Evolutionary conservation across 805 yeast species (phyloP), one percentile per base, ranked within the genome.

Genomic region (Saccharomycopsis sp.): DNA sequence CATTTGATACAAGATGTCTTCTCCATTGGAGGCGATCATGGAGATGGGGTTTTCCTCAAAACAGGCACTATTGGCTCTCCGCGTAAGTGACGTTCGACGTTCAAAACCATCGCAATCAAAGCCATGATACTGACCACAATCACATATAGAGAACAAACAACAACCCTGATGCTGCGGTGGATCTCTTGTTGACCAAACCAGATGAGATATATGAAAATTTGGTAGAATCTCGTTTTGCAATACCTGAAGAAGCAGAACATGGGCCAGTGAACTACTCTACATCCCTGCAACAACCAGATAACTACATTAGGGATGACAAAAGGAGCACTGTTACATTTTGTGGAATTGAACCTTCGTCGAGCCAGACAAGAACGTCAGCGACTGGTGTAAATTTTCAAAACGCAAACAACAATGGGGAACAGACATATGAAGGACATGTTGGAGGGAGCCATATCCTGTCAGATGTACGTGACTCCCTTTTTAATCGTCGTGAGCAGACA

Each of bases 21-120:
- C 37, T 29, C 5, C 5, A 7, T 29, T 29, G 9, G 48, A 44
- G 7, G 8, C 48, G 4, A 55, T 55, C 14, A 20, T 34, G 24
- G 57, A 50, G 18, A 55, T 55, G 57, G 57, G 57, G 16, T 55
- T 55, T 24, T 50, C 50, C 53, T 48, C 37, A 15, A 50, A 50
- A 3, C 54, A 50, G 15, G 57, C 54, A 21, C n/a, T 21, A 40
- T 4, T 12, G 21, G 57, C 57, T 14, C 34, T 55, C 21, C 23
- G 50, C 14, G 57, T 55, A 16, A 14, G 57, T 50, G 29, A n/a
- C n/a, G n/a, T n/a, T n/a, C n/a, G n/a, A n/a, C n/a, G n/a, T n/a
- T n/a, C n/a, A n/a, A n/a, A n/a, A n/a, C n/a, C n/a, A n/a, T n/a
- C n/a, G n/a, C n/a, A n/a, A n/a, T n/a, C n/a, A n/a, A n/a, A n/a